Evolutionary conservation across 2,329 filamentous ascomycete genomes (phyloP).

Genomic region (Fusarium camptoceras): DNA sequence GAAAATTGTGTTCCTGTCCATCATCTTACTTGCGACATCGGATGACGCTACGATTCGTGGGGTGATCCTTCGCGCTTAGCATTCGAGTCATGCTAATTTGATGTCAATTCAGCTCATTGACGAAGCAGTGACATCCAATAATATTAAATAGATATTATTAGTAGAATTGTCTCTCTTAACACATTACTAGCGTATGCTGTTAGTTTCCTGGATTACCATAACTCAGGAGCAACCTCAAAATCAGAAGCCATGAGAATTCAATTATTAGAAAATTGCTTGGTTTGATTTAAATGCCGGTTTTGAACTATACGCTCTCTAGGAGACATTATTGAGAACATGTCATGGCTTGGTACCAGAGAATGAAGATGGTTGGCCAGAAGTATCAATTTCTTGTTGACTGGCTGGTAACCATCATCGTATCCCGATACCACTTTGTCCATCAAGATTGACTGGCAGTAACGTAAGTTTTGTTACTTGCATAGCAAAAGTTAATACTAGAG

Average conservation of each 20-base stretch:
- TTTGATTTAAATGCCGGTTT: not conserved
- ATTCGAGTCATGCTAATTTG: not conserved
- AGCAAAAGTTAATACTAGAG: too few species aligned
- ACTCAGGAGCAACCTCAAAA: not conserved
- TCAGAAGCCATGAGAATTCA: not conserved
- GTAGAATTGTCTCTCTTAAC: not conserved
- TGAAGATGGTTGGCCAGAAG: not conserved
- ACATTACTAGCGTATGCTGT: not conserved
- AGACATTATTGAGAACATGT: too few species aligned
- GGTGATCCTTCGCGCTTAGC: not conserved
- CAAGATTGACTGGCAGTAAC: not conserved
- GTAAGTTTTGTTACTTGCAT: fast-evolving
- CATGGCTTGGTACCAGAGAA: not conserved
- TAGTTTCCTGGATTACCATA: not conserved
- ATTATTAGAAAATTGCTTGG: not conserved
- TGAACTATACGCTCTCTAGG: too few species aligned
- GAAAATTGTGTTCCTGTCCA: not conserved
- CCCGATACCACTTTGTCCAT: not conserved
- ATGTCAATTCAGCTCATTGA: not conserved
- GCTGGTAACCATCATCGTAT: not conserved
- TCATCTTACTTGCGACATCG: not conserved
- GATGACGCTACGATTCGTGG: not conserved
- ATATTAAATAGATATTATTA: not conserved
- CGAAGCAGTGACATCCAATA: not conserved
- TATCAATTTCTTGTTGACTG: not conserved